These are phyloP conservation scores for Cryphonectria carpinicola DNA, from an alignment of 2,329 filamentous ascomycete genomes.

Conservation along the genomic window DNA sequence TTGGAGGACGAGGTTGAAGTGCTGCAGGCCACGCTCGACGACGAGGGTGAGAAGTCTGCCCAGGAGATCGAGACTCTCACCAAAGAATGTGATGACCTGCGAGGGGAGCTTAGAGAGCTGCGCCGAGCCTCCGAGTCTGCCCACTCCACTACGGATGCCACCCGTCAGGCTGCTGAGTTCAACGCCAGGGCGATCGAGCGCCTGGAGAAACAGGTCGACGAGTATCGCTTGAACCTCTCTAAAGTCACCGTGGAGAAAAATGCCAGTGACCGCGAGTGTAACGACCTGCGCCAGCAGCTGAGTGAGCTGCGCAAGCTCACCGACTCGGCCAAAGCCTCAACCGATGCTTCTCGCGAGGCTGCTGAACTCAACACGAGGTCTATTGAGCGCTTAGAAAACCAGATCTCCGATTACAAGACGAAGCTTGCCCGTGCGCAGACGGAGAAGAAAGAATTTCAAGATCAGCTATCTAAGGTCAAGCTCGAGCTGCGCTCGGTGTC, in stretches of 20 bases:
- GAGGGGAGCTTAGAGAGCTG: conserved; percentile 46
- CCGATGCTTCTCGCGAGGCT: conserved; percentile 39
- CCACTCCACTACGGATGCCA: conserved; percentile 36
- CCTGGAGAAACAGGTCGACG: conserved; percentile 59
- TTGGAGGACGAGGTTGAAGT: conserved; percentile 80
- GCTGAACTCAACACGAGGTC: conserved; percentile 44
- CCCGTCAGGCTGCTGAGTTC: conserved; percentile 41
- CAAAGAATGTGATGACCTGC: conserved; percentile 49
- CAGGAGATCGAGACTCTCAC: conserved; percentile 50
- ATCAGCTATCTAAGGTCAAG: conserved; percentile 62
- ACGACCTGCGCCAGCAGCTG: conserved; percentile 50
- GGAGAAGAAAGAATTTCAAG: conserved; percentile 67
- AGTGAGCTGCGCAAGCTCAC: conserved; percentile 36
- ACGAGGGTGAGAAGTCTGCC: conserved; percentile 64
- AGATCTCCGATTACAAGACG: conserved; percentile 60
- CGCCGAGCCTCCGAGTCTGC: conserved; percentile 36
- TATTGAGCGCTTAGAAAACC: conserved; percentile 57
- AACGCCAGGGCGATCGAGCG: conserved; percentile 51
- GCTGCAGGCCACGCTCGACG: conserved; percentile 67
- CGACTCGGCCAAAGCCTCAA: conserved; percentile 38
- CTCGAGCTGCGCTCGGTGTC: conserved; percentile 64
- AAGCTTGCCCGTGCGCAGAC: conserved; percentile 60
- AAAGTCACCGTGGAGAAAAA: conserved; percentile 57
- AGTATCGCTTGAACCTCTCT: conserved; percentile 70
- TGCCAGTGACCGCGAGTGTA: conserved; percentile 50